Evolutionary conservation across 495 filamentous ascomycete genomes (phyloP).

Genomic region (Cairneyella variabilis): DNA sequence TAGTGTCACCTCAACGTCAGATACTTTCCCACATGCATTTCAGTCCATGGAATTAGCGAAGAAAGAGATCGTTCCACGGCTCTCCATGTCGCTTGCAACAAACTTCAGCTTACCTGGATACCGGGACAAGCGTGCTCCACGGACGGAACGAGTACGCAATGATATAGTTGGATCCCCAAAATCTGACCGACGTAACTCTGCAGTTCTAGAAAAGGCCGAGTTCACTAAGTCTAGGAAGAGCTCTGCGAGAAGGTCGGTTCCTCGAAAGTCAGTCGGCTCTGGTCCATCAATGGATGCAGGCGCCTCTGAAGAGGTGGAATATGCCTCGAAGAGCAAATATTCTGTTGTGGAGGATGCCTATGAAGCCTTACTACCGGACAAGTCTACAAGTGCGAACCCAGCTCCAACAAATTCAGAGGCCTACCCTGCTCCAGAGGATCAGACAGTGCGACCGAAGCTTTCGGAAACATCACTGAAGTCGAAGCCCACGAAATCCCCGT

Average conservation of each 20-base stretch:
- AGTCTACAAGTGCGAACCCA: too few species aligned
- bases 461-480: conserved; percentile 1
- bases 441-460: not conserved
- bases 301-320: not conserved
- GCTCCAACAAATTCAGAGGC: not conserved
- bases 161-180: not conserved
- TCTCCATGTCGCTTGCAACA: conserved; percentile 13
- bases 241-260: not conserved
- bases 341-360: not conserved
- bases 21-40: conserved; percentile 15
- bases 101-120: conserved; percentile 19
- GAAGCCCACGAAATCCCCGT: conserved; percentile 5
- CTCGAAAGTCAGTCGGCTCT: not conserved
- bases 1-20: conserved; percentile 12
- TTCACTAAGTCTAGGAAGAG: not conserved
- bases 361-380: not conserved
- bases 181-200: not conserved
- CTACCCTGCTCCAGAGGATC: too few species aligned
- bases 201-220: not conserved
- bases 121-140: not conserved
- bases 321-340: not conserved
- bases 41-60: conserved; percentile 2
- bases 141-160: not conserved
- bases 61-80: not conserved
- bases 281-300: not conserved